Evolutionary conservation across 176 grass and related monocot species (phyloP).

Genomic region (Metroxylon sagu): DNA sequence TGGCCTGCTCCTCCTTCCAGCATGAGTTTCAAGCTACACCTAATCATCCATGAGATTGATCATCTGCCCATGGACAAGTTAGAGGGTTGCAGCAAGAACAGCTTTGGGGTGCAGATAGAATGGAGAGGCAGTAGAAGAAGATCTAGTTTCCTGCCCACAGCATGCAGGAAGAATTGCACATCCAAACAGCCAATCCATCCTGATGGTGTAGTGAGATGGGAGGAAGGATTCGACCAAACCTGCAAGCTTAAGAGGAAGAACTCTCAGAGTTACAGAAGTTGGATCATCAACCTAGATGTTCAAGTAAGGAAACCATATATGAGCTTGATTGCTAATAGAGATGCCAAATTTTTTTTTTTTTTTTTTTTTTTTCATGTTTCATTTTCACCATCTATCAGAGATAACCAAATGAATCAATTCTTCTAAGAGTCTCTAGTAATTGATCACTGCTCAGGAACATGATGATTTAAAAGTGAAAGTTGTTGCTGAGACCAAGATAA

Average conservation of each 20-base stretch:
- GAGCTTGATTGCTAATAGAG: neutral
- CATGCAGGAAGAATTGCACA: conserved; percentile 16
- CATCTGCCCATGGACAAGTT: neutral
- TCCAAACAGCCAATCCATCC: conserved; percentile 14
- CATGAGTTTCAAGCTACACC: conserved; percentile 9
- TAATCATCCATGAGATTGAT: conserved; percentile 17
- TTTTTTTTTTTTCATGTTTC: neutral
- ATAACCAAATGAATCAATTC: too few relatives aligned
- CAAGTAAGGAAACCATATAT: conserved; percentile 16
- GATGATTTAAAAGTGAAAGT: conserved; percentile 1
- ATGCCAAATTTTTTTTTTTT: neutral
- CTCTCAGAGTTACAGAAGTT: conserved; percentile 18
- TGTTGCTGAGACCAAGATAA: conserved; percentile 13
- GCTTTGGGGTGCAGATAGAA: conserved; percentile 20
- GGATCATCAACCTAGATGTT: conserved; percentile 27
- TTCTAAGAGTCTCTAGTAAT: too few relatives aligned
- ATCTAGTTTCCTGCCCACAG: conserved; percentile 5
- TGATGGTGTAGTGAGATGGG: conserved; percentile 16
- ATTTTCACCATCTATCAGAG: neutral
- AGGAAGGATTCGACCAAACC: conserved; percentile 20
- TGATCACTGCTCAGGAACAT: conserved; percentile 6
- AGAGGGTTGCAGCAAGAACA: conserved; percentile 9
- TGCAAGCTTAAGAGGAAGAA: conserved; percentile 22
- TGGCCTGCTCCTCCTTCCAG: neutral
- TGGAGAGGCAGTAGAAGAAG: conserved; percentile 27